Evolutionary conservation across 164 flowering plant species (phyloP).

Genomic region (Hamamelis virginiana): DNA sequence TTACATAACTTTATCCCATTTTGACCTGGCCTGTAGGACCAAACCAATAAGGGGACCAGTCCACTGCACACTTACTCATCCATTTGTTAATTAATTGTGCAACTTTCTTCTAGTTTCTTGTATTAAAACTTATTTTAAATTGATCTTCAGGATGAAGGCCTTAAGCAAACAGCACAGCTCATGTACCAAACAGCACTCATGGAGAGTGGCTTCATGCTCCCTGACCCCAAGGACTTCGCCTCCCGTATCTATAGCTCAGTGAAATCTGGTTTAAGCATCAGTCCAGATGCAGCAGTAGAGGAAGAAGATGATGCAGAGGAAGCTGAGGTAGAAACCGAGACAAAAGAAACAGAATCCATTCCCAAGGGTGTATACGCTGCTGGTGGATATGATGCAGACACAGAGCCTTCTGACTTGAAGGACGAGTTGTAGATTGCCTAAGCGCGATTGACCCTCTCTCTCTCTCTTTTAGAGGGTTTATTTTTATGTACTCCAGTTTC

Average conservation of each 20-base stretch:
- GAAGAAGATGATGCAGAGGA: conserved; percentile 76
- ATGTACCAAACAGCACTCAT: conserved; percentile 92
- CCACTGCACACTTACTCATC: too few relatives aligned
- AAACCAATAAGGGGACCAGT: too few relatives aligned
- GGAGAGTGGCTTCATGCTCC: conserved; percentile 84
- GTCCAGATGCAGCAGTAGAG: conserved; percentile 72
- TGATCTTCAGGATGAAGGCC: conserved; percentile 74
- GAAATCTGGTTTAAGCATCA: conserved; percentile 70
- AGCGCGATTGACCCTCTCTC: not conserved
- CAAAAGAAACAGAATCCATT: conserved; percentile 27
- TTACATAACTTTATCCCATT: too few relatives aligned
- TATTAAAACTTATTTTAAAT: not conserved
- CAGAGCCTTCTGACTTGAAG: conserved; percentile 33
- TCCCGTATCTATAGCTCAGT: conserved; percentile 72
- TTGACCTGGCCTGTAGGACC: too few relatives aligned
- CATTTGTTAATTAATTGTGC: too few relatives aligned
- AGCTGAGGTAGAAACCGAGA: conserved; percentile 39
- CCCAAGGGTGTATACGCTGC: conserved; percentile 26
- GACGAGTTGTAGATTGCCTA: conserved; percentile 64
- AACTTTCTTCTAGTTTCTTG: too few relatives aligned
- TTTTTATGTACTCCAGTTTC: not conserved
- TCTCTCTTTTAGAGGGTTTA: not conserved
- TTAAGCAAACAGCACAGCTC: conserved; percentile 77
- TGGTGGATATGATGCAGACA: conserved; percentile 19
- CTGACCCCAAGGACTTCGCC: conserved; percentile 88